Conservation (phyloP, 345 rosid genomes). For the Passiflora organensis region DNA sequence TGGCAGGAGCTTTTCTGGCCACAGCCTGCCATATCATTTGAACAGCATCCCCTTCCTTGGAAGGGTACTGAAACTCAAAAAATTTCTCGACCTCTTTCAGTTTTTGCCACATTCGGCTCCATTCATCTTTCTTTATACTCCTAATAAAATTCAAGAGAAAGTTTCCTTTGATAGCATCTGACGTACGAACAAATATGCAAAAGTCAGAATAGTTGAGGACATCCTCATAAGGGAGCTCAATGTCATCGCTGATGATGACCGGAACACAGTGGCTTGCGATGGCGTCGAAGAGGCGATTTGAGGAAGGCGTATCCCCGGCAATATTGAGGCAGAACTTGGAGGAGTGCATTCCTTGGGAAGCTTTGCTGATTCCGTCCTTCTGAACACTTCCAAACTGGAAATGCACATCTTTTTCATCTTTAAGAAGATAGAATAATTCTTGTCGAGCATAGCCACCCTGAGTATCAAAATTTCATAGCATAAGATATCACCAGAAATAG, state of each 20-base stretch:
- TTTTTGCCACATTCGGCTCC: slow-evolving; percentile 65
- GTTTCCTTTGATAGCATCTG: slow-evolving; percentile 66
- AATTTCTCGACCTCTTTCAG: slow-evolving; percentile 53
- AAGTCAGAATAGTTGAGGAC: slow-evolving; percentile 81
- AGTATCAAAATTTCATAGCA: slow-evolving; percentile 2
- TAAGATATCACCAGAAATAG: neutral
- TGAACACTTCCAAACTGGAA: slow-evolving; percentile 76
- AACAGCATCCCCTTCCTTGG: slow-evolving; percentile 60
- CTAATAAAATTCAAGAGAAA: slow-evolving; percentile 61
- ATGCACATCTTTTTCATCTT: slow-evolving; percentile 78
- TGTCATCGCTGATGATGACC: slow-evolving; percentile 83
- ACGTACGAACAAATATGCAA: slow-evolving; percentile 75
- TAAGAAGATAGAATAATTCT: slow-evolving; percentile 66
- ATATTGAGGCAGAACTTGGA: slow-evolving; percentile 94
- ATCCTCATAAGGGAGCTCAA: slow-evolving; percentile 91
- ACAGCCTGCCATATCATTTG: slow-evolving; percentile 93
- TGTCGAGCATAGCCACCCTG: slow-evolving; percentile 90
- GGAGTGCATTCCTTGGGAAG: slow-evolving; percentile 69
- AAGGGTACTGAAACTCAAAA: slow-evolving; percentile 64
- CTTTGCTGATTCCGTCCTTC: slow-evolving; percentile 59
- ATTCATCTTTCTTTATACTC: slow-evolving; percentile 60
- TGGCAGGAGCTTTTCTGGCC: slow-evolving; percentile 61
- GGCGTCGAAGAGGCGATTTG: slow-evolving; percentile 95
- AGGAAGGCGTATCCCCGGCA: slow-evolving; percentile 96
- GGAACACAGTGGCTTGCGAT: slow-evolving; percentile 94